These are phyloP conservation scores for Gracilaria gracilis DNA, from an alignment of 23 red algal genomes.

Conservation along the genomic window DNA sequence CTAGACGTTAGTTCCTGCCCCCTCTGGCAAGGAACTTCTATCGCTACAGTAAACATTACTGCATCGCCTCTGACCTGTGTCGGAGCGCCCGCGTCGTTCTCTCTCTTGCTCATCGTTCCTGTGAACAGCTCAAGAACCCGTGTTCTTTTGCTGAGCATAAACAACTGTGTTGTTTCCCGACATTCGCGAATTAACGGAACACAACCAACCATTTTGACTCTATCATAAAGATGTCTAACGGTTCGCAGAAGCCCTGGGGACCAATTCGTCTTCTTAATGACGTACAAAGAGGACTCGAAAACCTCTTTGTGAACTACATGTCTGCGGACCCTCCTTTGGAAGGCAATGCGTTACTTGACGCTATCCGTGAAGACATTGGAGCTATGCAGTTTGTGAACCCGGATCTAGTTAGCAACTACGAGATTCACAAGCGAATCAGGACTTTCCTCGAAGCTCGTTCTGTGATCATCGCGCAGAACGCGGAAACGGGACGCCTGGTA, in stretches of 20 bases:
- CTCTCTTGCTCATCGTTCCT: no score
- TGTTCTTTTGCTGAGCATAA: no score
- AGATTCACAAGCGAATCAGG: neutral
- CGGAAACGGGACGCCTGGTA: neutral
- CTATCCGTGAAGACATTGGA: neutral
- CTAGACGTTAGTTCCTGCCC: no score
- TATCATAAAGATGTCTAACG: neutral
- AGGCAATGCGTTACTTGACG: neutral
- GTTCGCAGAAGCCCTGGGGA: neutral
- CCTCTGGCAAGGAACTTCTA: no score
- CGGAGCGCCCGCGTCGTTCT: no score
- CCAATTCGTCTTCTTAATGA: neutral
- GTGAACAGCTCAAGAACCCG: no score
- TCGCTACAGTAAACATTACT: no score
- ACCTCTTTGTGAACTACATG: neutral
- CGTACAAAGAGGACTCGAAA: conserved; percentile 17
- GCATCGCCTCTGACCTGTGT: no score
- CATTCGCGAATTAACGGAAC: conserved; percentile 45
- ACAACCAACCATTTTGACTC: neutral
- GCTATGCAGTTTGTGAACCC: conserved; percentile 4
- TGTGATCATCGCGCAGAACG: neutral
- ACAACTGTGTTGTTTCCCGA: neutral
- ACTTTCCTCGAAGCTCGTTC: neutral
- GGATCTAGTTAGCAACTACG: neutral
- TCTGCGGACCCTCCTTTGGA: neutral